Base-by-base conservation (phyloP, 306 rosid genomes). In the Fagus crenata region DNA sequence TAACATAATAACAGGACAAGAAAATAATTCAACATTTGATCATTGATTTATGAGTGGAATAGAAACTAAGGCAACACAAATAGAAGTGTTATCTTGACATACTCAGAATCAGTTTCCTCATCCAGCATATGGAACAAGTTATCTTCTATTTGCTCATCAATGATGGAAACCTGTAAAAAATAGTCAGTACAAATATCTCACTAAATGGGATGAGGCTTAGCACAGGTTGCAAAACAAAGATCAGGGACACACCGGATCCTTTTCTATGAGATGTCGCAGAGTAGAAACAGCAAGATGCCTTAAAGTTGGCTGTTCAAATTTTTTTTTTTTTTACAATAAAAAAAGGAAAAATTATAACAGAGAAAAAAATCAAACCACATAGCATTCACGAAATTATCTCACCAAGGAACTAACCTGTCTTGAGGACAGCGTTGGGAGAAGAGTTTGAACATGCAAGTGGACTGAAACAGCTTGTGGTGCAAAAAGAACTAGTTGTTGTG, bases 401-500 rank as follows among this genome's bases (percentile, higher is more conserved):
- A 79, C 28, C 37, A 33, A 32, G 58, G 65, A 65, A 69, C 43
- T 39, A 15, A 93, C 98, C 97, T 94, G 98, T 86, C 84, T 88
- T 72, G 92, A 88, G 49, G 85, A 67, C 41, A 88, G 73, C 3
- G 92, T 86, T 4, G 86, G 85, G 13, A 86, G 83, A 77, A 88
- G 88, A 77, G 85, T 80, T 80, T 82, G 88, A 82, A 86, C 80
- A 56, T 88, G 92, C 49, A 85, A 80, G 84, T 89, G 98, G 77
- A 95, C 96, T 54, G 98, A 90, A 76, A 92, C 98, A 78, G 98
- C 98, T 89, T 88, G 94, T 3, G 98, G 97, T 53, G 98, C 97
- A 88, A 95, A 95, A 84, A 95, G 87, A 82, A 90, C 98, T 82
- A 95, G 97, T 81, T 95, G 98, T 79, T 95, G 98, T 33, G 96